These are phyloP conservation scores for Vitis labrusca DNA, from an alignment of 164 flowering plant species.

Conservation along the genomic window DNA sequence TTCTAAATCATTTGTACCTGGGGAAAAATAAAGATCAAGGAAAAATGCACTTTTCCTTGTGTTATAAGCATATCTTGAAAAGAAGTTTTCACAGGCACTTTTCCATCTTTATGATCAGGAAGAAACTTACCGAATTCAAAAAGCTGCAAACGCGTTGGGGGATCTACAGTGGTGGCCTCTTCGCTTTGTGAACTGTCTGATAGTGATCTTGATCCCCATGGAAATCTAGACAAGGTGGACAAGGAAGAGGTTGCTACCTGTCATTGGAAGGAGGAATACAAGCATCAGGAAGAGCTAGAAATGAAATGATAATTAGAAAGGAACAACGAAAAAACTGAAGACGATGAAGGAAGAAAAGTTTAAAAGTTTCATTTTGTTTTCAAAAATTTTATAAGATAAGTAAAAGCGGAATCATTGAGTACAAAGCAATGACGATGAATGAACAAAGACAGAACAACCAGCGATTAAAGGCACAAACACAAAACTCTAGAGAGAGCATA, in stretches of 20 bases:
- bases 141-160: constrained; percentile 48
- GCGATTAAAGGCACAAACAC: neutral
- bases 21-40: neutral
- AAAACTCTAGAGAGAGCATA: constrained; percentile 9
- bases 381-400: neutral
- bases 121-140: constrained; percentile 65
- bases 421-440: neutral
- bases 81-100: neutral
- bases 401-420: neutral
- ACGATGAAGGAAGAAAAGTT: neutral
- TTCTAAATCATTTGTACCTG: neutral
- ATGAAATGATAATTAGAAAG: neutral
- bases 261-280: constrained; percentile 2
- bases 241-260: constrained; percentile 66
- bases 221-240: constrained; percentile 62
- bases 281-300: neutral
- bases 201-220: constrained; percentile 68
- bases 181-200: constrained; percentile 16
- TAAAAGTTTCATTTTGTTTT: neutral
- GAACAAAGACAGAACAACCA: neutral
- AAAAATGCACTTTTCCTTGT: no score
- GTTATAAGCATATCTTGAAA: no score
- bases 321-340: neutral
- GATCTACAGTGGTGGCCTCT: constrained; percentile 20
- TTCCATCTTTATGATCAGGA: neutral